Percentiles rank a stretch among this genome's conserved stretches.
Conservation (phyloP, 2,329 filamentous ascomycete species). For the Sclerotinia minor region DNA sequence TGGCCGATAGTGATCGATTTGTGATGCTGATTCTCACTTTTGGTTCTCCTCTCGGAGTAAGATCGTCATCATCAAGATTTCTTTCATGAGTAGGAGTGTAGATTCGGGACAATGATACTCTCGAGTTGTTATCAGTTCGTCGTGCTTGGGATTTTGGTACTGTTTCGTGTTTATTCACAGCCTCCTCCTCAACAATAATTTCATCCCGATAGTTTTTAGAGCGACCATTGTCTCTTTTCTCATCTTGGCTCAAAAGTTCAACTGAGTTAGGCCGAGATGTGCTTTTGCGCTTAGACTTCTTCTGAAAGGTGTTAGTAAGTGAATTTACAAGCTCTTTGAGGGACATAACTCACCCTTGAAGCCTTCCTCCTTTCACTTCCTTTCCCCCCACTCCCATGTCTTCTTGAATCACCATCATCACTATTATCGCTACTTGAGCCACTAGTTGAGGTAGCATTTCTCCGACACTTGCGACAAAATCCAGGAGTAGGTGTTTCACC, state of each 20-base stretch:
- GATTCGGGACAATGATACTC: neutral
- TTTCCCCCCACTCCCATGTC: neutral
- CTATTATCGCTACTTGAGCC: slow-evolving; percentile 25
- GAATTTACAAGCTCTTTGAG: neutral
- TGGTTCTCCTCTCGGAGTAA: neutral
- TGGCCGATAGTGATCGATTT: neutral
- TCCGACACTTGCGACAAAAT: slow-evolving; percentile 45
- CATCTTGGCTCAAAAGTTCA: neutral
- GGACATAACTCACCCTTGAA: neutral
- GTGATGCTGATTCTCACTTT: neutral
- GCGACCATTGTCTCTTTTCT: neutral
- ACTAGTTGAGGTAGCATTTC: slow-evolving; percentile 35
- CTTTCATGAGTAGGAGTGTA: neutral
- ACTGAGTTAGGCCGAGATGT: slow-evolving; percentile 1
- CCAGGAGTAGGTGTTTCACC: slow-evolving; percentile 41
- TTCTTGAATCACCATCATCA: slow-evolving; percentile 10
- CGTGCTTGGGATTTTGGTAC: neutral
- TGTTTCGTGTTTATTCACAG: too few relatives aligned
- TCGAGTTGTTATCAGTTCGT: neutral
- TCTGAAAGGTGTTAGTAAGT: neutral
- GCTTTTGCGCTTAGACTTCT: neutral
- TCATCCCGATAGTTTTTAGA: slow-evolving; percentile 1
- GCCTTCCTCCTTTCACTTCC: neutral
- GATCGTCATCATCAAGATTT: neutral
- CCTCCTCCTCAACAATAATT: slow-evolving; percentile 7